These are phyloP conservation scores for Dichotomopilus funicola DNA, from an alignment of 2,329 filamentous ascomycete genomes.

Conservation along the genomic window DNA sequence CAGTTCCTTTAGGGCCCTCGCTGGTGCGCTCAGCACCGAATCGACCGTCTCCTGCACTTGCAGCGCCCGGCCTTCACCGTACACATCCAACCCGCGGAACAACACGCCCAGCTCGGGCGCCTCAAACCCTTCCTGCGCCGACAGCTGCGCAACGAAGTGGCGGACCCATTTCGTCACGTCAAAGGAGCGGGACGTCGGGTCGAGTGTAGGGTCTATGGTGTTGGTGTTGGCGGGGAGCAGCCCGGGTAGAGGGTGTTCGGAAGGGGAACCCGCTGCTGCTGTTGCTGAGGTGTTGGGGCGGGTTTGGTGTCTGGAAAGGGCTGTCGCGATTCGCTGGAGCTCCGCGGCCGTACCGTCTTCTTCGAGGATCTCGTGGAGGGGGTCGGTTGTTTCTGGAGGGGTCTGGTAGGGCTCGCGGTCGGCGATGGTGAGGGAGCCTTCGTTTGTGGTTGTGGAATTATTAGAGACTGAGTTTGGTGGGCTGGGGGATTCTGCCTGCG, in stretches of 20 bases:
- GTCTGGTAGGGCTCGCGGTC: conserved; percentile 2
- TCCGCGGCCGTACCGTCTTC: conserved; percentile 31
- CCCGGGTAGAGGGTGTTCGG: too few relatives aligned
- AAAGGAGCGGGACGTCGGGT: conserved; percentile 35
- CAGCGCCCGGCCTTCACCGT: conserved; percentile 58
- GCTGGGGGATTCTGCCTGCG: too few relatives aligned
- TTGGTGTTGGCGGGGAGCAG: too few relatives aligned
- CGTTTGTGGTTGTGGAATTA: not conserved
- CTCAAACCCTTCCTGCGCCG: conserved; percentile 47
- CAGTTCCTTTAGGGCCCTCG: conserved; percentile 47
- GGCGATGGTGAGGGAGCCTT: not conserved
- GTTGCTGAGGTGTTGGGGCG: not conserved
- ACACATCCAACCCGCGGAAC: conserved; percentile 60
- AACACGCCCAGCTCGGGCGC: conserved; percentile 51
- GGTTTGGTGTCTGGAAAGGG: conserved; percentile 31
- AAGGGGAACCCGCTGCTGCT: not conserved
- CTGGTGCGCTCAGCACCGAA: conserved; percentile 50
- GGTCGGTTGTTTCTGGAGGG: not conserved
- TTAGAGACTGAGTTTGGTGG: too few relatives aligned
- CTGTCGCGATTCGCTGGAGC: conserved; percentile 35
- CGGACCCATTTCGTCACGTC: conserved; percentile 38
- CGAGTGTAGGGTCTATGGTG: conserved; percentile 27
- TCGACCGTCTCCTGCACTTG: conserved; percentile 63
- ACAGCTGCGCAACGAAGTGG: conserved; percentile 36
- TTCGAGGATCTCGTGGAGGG: conserved; percentile 21